Conservation (phyloP, 495 filamentous ascomycete genomes). For the Neurospora cerealis region DNA sequence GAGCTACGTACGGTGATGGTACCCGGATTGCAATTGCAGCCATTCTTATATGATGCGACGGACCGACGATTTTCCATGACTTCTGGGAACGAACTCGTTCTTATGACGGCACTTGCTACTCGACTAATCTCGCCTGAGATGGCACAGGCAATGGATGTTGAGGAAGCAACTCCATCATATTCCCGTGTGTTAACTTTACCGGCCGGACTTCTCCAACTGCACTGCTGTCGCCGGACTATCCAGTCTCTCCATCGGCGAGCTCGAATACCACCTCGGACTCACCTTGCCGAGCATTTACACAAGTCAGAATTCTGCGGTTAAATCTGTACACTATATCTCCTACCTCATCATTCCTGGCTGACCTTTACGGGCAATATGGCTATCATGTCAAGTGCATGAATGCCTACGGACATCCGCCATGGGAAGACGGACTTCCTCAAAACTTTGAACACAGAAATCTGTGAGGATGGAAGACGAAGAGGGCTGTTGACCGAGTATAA, state of each 20-base stretch:
- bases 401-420: not conserved
- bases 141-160: conserved; percentile 5
- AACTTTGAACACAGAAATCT: not conserved
- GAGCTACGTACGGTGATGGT: not conserved
- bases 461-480: not conserved
- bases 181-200: conserved; percentile 8
- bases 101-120: not conserved
- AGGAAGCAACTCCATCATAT: conserved; percentile 1
- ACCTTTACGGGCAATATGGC: not conserved
- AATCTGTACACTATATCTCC: not conserved
- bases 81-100: not conserved
- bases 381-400: not conserved
- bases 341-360: not conserved
- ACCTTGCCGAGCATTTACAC: not conserved
- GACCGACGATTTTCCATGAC: not conserved
- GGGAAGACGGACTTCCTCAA: not conserved
- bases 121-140: not conserved
- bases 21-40: not conserved
- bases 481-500: not conserved
- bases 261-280: not conserved
- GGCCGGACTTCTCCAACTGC: conserved; percentile 5
- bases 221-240: not conserved
- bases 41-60: not conserved
- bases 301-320: not conserved
- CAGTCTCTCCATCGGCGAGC: not conserved